phyloP scores from a whole-genome alignment of 148 eudicot genomes.

The Amaranthus hypochondriacus region DNA sequence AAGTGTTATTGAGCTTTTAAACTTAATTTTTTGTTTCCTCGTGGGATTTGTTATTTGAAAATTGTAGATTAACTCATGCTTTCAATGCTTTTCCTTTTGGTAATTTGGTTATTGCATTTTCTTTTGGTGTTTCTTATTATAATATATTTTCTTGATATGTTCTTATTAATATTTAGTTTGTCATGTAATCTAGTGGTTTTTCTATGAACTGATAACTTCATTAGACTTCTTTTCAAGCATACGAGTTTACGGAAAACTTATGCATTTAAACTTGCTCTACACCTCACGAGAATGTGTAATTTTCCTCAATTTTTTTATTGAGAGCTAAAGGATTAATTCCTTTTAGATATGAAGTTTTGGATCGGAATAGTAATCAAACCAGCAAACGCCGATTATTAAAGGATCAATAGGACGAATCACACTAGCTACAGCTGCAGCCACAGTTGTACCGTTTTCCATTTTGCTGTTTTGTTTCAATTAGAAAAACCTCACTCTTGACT shows the following conservation, averaged over 20 bases:
- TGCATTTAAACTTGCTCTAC: no score
- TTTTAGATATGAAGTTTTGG: neutral
- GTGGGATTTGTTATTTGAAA: neutral
- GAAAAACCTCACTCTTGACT: neutral
- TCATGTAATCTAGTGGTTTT: no score
- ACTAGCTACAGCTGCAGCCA: neutral
- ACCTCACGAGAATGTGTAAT: neutral
- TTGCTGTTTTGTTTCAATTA: neutral
- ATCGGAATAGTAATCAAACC: neutral
- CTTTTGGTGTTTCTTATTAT: neutral
- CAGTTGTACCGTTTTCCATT: neutral
- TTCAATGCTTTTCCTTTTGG: neutral
- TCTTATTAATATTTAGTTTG: no score
- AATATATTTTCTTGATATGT: no score
- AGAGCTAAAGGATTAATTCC: neutral
- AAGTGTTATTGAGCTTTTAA: slow-evolving; percentile 31
- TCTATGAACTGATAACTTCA: no score
- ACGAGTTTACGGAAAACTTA: no score
- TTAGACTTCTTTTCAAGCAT: no score
- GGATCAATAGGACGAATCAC: no score
- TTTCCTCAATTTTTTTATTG: neutral
- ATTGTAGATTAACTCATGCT: neutral
- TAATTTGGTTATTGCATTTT: neutral
- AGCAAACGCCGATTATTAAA: no score
- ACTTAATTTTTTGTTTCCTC: neutral